Evolutionary conservation across 148 eudicot species (phyloP), one percentile per base, ranked within the genome.

Genomic region (Dysphania ambrosioides): DNA sequence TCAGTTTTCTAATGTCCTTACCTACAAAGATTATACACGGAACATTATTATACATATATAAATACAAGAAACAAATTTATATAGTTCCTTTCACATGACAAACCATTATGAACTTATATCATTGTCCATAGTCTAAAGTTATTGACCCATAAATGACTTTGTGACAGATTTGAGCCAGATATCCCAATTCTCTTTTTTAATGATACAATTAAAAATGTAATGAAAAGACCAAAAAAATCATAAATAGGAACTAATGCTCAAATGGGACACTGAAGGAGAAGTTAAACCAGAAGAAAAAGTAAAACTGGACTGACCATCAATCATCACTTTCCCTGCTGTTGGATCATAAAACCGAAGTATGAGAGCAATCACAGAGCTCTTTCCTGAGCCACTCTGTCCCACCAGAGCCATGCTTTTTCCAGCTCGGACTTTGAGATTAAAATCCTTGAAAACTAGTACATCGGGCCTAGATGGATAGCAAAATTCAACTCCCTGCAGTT

Each of bases 351-450:
- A 96, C n/a, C 99, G 78, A 26, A 96, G 89, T 68, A 96, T 87
- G 26, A 96, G 92, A 80, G 97, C 47, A 29, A 96, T 77, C 18
- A 96, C 90, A 11, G 99, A 96, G 82, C 97, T 92, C 79, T 96
- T 96, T 18, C 99, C 99, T 0, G 99, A 96, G 10, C 99, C 97
- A 76, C 99, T 96, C 75, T 89, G 96, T 40, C 99, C 99, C 18
- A 90, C 99, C 19, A 96, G 78, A 11, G 99, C 99, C 93, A 96
- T 92, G 79, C 93, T 90, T 68, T 87, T 79, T 57, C 99, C 97
- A 15, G 92, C 86, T 24, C 76, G 80, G 15, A 96, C 91, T 71
- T 66, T 85, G 6, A 96, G 82, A 71, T 88, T 78, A 19, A 96
- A 85, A 84, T 85, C 91, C 74, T 80, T 84, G 81, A 96, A 96